Evolutionary conservation across 1,139 yeast species (phyloP), one percentile per base, ranked within the genome.

Genomic region (Spathaspora sp.): DNA sequence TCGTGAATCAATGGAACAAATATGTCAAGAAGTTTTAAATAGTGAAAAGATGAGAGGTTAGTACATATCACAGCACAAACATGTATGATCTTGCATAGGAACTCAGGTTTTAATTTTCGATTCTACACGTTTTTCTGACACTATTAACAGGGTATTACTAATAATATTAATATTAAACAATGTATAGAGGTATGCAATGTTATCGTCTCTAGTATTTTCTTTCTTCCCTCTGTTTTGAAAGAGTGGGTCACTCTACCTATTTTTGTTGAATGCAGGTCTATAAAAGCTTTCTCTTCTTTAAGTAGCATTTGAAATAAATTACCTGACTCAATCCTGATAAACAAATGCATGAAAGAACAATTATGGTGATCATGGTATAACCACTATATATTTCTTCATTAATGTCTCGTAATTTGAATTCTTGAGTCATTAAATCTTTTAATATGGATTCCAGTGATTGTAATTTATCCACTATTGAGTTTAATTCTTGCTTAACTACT

Each of bases 11-110:
- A 89, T 87, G 83, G 86, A 82, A 47, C 69, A 78, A 7, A 74
- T 91, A 31, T 91, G 96, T 40, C 76, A 80, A 45, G 95, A 88
- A 56, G 83, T 88, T 7, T 72, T 88, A n/a, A 82, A 80, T 45
- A 77, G 73, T 45, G 93, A 86, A 57, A 84, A 81, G 61, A 83
- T 86, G 86, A 78, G 93, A 63, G 90, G 89, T n/a, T 27, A 11
- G 3, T 25, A 25, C 27, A 25, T 25, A 25, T 10, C 27, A 25
- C 11, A 25, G 27, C 27, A 9, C 8, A 27, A 27, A 27, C 11
- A 27, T 10, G 13, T 13, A 10, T 27, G 11, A 27, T 5, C n/a
- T 27, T 8, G n/a, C 10, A 25, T 25, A 20, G 7, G 23, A 20
- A 4, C 6, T 7, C n/a, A 9, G 5, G 10, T 11, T 18, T 31